Base-by-base conservation (phyloP, 2,329 filamentous ascomycete species). In the Microdochium paspali region DNA sequence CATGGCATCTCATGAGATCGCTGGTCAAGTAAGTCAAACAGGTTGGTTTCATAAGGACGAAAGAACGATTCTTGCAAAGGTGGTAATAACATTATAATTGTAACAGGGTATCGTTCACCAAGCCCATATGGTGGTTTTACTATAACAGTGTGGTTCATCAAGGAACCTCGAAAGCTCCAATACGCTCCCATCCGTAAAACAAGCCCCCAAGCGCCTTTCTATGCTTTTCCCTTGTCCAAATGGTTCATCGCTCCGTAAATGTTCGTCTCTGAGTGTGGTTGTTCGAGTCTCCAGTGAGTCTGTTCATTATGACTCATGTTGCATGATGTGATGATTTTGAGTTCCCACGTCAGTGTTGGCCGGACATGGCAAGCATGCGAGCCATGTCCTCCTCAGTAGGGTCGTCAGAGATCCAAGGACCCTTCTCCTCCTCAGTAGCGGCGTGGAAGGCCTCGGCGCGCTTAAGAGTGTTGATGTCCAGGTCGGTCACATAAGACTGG, bases 401-500 rank as follows among this genome's bases (percentile, higher is more conserved):
- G 60, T 88, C 85, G 52, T 90, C 84, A 0, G 82, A 81, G 48
- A 90, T 67, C 87, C 88, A 95, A 7, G 82, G 77, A 1, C 90
- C 91, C 65, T 89, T 90, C 73, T 96, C 90, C 56, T 91, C 88
- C 1, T 86, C 82, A 0, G 85, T 91, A 4, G 90, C 85, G 51
- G 75, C 76, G 56, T 84, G 82, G 60, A 97, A 84, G 24, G 85
- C 91, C 55, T 94, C 81, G n/a, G 90, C 89, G 26, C 91, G 80
- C 65, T 86, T 85, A 62, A 97, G 66, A 2, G 90, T 96, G 70
- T 93, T 85, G 45, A 96, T 80, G 61, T 97, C 93, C 42, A 98
- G 75, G 61, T 97, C 93, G 6, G 91, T 97, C 32, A 96, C 84
- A 62, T 95, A 97, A 1, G 80, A 76, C 59, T 85, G 82, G 60